Conservation (phyloP, 108 stramenopile species). For the Conticribra weissflogii region DNA sequence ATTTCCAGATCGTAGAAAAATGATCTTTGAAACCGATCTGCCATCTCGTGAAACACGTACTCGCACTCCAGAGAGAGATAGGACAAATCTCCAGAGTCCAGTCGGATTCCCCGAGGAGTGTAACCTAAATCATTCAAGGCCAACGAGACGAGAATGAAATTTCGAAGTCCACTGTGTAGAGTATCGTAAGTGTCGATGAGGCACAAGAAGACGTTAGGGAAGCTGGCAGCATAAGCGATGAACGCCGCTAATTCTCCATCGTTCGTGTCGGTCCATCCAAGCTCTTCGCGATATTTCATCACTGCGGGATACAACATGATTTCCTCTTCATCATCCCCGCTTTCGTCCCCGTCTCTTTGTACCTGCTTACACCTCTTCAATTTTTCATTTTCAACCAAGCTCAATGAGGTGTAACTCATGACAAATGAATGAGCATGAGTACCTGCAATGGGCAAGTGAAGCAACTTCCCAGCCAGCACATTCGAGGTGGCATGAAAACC, state of each 20-base stretch:
- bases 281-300: constrained; percentile 59
- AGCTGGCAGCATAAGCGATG: constrained; percentile 93
- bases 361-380: constrained; percentile 36
- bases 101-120: constrained; percentile 87
- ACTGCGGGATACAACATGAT: constrained; percentile 57
- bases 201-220: constrained; percentile 92
- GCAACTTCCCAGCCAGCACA: constrained; percentile 91
- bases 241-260: constrained; percentile 98
- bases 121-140: constrained; percentile 92
- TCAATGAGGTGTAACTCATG: constrained; percentile 77
- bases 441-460: constrained; percentile 84
- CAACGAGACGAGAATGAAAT: constrained; percentile 91
- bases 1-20: constrained; percentile 81
- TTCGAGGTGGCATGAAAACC: constrained; percentile 98
- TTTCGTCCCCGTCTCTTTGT: constrained; percentile 13
- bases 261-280: constrained; percentile 65
- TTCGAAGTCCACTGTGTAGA: constrained; percentile 88
- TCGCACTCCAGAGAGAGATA: constrained; percentile 77
- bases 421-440: constrained; percentile 99
- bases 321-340: constrained; percentile 19
- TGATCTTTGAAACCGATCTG: constrained; percentile 34
- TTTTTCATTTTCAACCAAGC: constrained; percentile 63
- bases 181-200: constrained; percentile 99
- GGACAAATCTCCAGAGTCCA: constrained; percentile 96
- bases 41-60: constrained; percentile 56